Evolutionary conservation across 2,329 filamentous ascomycete species (phyloP), one percentile per base, ranked within the genome.

Genomic region (Colletotrichum liriopes): DNA sequence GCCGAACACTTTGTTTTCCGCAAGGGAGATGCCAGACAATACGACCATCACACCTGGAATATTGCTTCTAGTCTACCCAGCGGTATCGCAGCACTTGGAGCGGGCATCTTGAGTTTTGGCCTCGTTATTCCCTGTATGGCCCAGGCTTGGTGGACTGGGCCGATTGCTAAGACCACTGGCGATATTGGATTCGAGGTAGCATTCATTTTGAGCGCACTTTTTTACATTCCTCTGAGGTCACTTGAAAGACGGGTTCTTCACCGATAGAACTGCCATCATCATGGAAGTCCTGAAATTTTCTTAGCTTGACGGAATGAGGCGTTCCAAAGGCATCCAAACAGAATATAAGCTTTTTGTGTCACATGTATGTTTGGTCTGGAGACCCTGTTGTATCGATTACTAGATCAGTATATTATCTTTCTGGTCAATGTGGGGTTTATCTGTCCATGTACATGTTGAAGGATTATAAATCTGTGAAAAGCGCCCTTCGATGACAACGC

Each of bases 141-240:
- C 18, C 87, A 91, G 79, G 86, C 85, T 6, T 92, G 89, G 89
- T 92, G 86, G 76, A 87, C 84, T 9, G 90, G 90, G 0, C 89
- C 89, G 0, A 87, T 92, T 75, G 90, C 89, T 0, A 79, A 86
- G 79, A 86, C 76, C 52, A 90, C 89, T 20, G 91, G 90, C 0
- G 90, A 93, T 74, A 88, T 93, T 77, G 91, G 91, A 0, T 91
- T 93, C 71, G 90, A 93, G 82, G 81, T 91, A 78, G 90, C 90
- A 0, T 87, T 92, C 76, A 83, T 84, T 32, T 77, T 88, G 67
- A 87, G 85, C 23, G 83, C 79, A 1, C 14, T 88, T 37, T 78
- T 83, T 29, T 89, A 88, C 67, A 60, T 87, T 2, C 85, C 86
- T 5, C 77, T 89, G 14, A 81, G 87, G 7, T 83, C 80, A 76